These are phyloP conservation scores for Acer campestre DNA, from an alignment of 345 rosid species.

Conservation along the genomic window DNA sequence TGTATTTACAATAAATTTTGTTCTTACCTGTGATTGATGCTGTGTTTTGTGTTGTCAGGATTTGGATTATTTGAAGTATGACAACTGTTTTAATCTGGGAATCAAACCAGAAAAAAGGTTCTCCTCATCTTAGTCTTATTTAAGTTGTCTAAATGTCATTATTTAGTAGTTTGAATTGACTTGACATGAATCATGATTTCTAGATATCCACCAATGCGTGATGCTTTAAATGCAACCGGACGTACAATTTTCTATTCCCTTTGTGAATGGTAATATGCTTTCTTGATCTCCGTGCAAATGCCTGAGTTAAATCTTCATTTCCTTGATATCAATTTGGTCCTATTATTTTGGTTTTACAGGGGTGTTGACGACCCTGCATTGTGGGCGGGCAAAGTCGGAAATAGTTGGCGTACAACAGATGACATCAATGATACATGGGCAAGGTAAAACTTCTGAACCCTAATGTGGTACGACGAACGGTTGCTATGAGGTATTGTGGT, in stretches of 20 bases:
- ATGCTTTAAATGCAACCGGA: conserved; percentile 79
- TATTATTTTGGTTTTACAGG: conserved; percentile 47
- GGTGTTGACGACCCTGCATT: conserved; percentile 93
- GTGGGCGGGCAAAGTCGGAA: conserved; percentile 92
- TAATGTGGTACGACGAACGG: neutral
- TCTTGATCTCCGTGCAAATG: neutral
- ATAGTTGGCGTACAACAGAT: conserved; percentile 97
- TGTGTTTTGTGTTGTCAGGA: conserved; percentile 49
- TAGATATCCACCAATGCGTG: conserved; percentile 97
- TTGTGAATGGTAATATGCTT: conserved; percentile 78
- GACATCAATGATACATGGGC: conserved; percentile 97
- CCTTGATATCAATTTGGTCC: conserved; percentile 13
- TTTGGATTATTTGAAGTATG: conserved; percentile 95
- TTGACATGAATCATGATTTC: conserved; percentile 21
- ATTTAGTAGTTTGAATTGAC: conserved; percentile 14
- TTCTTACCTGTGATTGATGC: conserved; percentile 1
- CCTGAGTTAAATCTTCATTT: neutral
- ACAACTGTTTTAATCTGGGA: conserved; percentile 93
- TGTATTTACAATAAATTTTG: neutral
- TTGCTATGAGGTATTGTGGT: neutral
- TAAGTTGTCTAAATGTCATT: conserved; percentile 14
- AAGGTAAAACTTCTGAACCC: conserved; percentile 56
- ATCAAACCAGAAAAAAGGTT: conserved; percentile 76
- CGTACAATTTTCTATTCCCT: conserved; percentile 77
- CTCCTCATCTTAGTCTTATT: conserved; percentile 19